phyloP scores from a whole-genome alignment of 306 rosid genomes.

The Acacia crassicarpa region DNA sequence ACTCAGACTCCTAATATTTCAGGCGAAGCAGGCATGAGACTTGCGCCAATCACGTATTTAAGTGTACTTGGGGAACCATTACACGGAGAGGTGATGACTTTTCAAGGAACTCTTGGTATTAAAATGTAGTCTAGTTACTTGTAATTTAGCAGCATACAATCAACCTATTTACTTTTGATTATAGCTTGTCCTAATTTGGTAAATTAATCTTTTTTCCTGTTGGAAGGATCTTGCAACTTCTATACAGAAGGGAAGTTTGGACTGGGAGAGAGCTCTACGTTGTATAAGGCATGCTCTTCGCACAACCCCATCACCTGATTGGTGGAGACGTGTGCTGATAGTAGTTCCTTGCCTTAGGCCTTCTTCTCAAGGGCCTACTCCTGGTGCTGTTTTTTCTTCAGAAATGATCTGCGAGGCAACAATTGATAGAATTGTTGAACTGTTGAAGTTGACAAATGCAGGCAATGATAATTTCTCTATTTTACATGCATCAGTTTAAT shows the following conservation, averaged over 20 bases:
- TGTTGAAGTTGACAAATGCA: conserved; percentile 85
- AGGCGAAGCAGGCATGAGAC: conserved; percentile 75
- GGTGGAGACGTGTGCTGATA: conserved; percentile 99
- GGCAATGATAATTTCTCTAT: conserved; percentile 53
- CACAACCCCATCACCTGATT: conserved; percentile 94
- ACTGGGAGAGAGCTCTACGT: conserved; percentile 98
- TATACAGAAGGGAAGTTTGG: conserved; percentile 90
- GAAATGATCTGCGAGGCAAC: conserved; percentile 96
- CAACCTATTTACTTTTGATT: conserved; percentile 27
- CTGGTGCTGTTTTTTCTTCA: conserved; percentile 96
- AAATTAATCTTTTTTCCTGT: conserved; percentile 33
- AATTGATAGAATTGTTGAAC: conserved; percentile 88
- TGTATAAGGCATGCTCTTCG: conserved; percentile 94
- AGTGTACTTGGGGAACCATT: conserved; percentile 98
- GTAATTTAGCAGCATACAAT: conserved; percentile 18
- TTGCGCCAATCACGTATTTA: conserved; percentile 88
- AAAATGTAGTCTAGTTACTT: conserved; percentile 13
- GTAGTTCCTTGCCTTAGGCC: conserved; percentile 79
- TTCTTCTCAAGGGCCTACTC: conserved; percentile 67
- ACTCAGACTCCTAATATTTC: conserved; percentile 63
- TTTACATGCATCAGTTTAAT: background rate
- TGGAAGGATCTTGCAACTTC: conserved; percentile 80
- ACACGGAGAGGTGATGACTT: conserved; percentile 85
- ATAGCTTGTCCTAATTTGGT: conserved; percentile 22
- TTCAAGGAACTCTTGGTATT: conserved; percentile 28